Evolutionary conservation across 2,329 filamentous ascomycete genomes (phyloP).

Genomic region (Fusarium sp.): DNA sequence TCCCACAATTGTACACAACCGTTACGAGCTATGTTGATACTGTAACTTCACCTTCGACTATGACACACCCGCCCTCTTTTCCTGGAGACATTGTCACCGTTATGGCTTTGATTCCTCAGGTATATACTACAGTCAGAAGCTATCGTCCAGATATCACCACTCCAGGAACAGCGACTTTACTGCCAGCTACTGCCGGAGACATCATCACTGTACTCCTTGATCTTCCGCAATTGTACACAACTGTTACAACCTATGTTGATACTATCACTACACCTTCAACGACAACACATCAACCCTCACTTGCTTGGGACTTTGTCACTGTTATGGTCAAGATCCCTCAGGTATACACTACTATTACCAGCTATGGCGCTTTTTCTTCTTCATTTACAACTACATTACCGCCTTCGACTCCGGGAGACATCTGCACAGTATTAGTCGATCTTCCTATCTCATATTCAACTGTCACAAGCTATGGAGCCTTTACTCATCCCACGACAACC

Average conservation of each 20-base stretch:
- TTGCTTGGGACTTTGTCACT: not conserved
- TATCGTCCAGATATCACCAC: not conserved
- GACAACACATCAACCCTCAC: not conserved
- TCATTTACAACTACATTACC: not conserved
- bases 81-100: not conserved
- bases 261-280: not conserved
- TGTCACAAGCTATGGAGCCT: not conserved
- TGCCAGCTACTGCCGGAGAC: not conserved
- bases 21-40: no score
- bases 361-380: not conserved
- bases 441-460: not conserved
- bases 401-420: not conserved
- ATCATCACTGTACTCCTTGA: not conserved
- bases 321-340: not conserved
- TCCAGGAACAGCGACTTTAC: not conserved
- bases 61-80: not conserved
- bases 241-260: not conserved
- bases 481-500: not conserved
- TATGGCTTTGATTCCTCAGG: not conserved
- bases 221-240: not conserved
- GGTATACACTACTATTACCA: not conserved
- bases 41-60: not conserved
- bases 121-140: not conserved
- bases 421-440: not conserved
- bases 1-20: no score